phyloP scores from a whole-genome alignment of 495 filamentous ascomycete species.

The Evernia prunastri region DNA sequence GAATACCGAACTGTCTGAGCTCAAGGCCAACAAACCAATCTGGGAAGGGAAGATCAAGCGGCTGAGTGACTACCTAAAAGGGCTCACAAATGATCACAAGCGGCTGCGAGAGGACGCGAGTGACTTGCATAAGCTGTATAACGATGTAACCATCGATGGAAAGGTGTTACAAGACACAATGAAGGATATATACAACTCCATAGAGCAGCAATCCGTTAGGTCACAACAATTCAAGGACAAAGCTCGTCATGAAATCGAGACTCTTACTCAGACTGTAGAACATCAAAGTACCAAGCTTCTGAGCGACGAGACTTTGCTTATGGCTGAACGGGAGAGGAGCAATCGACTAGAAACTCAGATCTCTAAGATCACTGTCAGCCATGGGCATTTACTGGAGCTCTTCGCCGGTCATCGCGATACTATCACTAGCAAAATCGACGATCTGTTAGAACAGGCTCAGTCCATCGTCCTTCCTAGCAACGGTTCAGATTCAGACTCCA shows the following conservation, averaged over 20 bases:
- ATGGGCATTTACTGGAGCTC: constrained; percentile 5
- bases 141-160: constrained; percentile 1
- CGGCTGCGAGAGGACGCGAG: constrained; percentile 20
- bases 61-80: constrained; percentile 21
- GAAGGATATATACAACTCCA: background rate
- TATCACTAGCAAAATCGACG: constrained; percentile 18
- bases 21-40: constrained; percentile 13
- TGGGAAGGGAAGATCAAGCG: constrained; percentile 18
- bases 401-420: constrained; percentile 10
- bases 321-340: constrained; percentile 16
- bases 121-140: constrained; percentile 1
- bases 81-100: constrained; percentile 26
- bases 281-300: constrained; percentile 12
- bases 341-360: constrained; percentile 16
- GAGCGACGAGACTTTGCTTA: constrained; percentile 4
- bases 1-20: constrained; percentile 11
- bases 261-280: constrained; percentile 12
- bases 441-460: constrained; percentile 15
- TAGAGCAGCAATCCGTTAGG: background rate
- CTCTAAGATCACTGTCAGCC: constrained; percentile 10
- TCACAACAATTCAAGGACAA: constrained; percentile 6
- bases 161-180: constrained; percentile 10
- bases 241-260: constrained; percentile 10
- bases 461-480: background rate
- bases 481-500: constrained; percentile 1